Evolutionary conservation across 2,329 filamentous ascomycete genomes (phyloP), one percentile per base, ranked within the genome.

Genomic region (Cyclaneusma minus): DNA sequence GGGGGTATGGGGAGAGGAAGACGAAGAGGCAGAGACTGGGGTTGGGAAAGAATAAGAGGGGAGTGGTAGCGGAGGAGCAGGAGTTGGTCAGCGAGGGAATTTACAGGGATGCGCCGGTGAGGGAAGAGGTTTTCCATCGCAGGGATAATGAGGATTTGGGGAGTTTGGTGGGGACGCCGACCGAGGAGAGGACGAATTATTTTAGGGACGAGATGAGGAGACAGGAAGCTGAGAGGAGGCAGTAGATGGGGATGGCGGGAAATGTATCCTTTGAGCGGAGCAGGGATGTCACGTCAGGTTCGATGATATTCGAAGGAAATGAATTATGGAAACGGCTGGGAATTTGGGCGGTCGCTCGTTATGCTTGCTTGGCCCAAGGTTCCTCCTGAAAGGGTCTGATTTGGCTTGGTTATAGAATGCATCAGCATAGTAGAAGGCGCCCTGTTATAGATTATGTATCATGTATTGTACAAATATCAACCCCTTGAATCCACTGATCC

Each of bases 1-100:
- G 30, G 4, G 42, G 42, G 21, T 47, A 47, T 23, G 41, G 42
- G n/a, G 33, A 33, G 15, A 29, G 41, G 3, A 40, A 44, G 28
- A 45, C 42, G 3, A 32, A 32, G 11, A 30, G 29, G n/a, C 37
- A 45, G 29, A 39, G 43, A 23, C 15, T 47, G 20, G 41, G 44
- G 5, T 17, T 40, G 17, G 29, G 35, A 5, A 37, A 34, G 27
- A 35, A 32, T 20, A 35, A 33, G 16, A 40, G 37, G 9, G 35
- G 24, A 15, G 38, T 25, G 7, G 43, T 45, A 21, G 25, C 45
- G 20, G 30, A 31, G 12, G 37, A 41, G 13, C 40, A 36, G 13
- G 42, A 44, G 12, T 25, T 41, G 24, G 25, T 14, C 16, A 22
- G 24, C 3, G 34, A 28, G 17, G 34, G 32, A 7, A 31, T 37